phyloP scores from a whole-genome alignment of 2,329 filamentous ascomycete species.

The Diplodia intermedia region DNA sequence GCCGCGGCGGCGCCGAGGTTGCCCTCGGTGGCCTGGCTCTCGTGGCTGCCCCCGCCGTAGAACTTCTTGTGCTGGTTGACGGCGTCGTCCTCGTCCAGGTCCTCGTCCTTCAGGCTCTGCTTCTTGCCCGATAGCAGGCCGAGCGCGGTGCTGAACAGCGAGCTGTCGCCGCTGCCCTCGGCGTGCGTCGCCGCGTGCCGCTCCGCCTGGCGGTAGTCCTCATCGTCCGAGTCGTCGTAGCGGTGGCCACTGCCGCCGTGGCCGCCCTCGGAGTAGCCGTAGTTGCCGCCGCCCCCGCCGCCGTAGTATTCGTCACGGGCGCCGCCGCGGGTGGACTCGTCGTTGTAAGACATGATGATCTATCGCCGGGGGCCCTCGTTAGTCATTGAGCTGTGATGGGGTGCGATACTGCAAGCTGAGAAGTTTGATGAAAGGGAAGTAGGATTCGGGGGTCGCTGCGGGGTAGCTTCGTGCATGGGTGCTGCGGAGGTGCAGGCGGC shows the following conservation, averaged over 20 bases:
- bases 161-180: conserved; percentile 56
- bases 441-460: conserved; percentile 9
- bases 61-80: conserved; percentile 77
- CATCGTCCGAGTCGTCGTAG: conserved; percentile 49
- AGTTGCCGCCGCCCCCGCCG: too few species aligned
- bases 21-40: conserved; percentile 53
- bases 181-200: conserved; percentile 63
- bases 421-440: not conserved
- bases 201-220: conserved; percentile 62
- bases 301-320: conserved; percentile 43
- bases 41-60: conserved; percentile 64
- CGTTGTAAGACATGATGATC: conserved; percentile 44
- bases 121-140: conserved; percentile 63
- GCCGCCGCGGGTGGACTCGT: conserved; percentile 36
- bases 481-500: not conserved
- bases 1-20: conserved; percentile 73
- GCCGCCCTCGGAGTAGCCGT: too few species aligned
- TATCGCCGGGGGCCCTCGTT: not conserved
- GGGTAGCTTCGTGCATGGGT: conserved; percentile 15
- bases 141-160: conserved; percentile 64
- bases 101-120: conserved; percentile 56
- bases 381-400: not conserved
- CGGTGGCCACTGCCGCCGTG: conserved; percentile 40
- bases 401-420: not conserved
- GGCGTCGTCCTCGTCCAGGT: conserved; percentile 69